Evolutionary conservation across 2,329 filamentous ascomycete species (phyloP).

Genomic region (Elsinoe australis): DNA sequence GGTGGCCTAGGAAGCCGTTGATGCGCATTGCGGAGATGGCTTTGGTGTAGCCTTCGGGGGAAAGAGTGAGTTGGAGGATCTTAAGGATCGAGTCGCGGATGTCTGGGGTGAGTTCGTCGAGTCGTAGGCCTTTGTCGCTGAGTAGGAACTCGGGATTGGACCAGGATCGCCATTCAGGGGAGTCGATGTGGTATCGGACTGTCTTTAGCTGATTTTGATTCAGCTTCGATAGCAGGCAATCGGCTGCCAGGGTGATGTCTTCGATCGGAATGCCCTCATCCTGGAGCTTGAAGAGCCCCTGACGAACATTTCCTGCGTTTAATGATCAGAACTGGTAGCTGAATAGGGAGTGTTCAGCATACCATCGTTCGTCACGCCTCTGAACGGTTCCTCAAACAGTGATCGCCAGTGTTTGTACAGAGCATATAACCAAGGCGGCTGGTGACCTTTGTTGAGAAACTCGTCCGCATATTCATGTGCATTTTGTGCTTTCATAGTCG

Average conservation of each 20-base stretch:
- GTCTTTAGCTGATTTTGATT: constrained; percentile 43
- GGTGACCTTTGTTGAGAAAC: constrained; percentile 20
- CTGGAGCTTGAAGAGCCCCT: constrained; percentile 36
- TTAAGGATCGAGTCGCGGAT: constrained; percentile 46
- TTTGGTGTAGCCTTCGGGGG: constrained; percentile 63
- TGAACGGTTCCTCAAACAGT: constrained; percentile 54
- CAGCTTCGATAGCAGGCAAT: constrained; percentile 42
- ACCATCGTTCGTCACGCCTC: constrained; percentile 63
- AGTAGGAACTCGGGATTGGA: constrained; percentile 68
- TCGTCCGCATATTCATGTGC: constrained; percentile 50
- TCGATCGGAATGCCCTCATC: constrained; percentile 58
- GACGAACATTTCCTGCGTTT: constrained; percentile 22
- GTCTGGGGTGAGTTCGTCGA: constrained; percentile 52
- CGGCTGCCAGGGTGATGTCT: constrained; percentile 47
- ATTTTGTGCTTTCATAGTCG: constrained; percentile 53
- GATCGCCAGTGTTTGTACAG: constrained; percentile 20
- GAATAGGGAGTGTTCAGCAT: constrained; percentile 22
- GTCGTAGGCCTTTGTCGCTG: constrained; percentile 59
- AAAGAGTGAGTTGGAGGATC: constrained; percentile 53
- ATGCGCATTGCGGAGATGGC: constrained; percentile 62
- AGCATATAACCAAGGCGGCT: constrained; percentile 25
- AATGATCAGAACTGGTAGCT: not conserved
- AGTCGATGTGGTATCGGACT: constrained; percentile 56
- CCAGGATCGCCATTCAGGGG: constrained; percentile 63
- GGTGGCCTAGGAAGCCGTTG: constrained; percentile 65